A percentile compares a stretch with the other conserved stretches of the same genome.
These are phyloP conservation scores for Cyclotella atomus DNA, from an alignment of 108 stramenopile species.

Conservation along the genomic window DNA sequence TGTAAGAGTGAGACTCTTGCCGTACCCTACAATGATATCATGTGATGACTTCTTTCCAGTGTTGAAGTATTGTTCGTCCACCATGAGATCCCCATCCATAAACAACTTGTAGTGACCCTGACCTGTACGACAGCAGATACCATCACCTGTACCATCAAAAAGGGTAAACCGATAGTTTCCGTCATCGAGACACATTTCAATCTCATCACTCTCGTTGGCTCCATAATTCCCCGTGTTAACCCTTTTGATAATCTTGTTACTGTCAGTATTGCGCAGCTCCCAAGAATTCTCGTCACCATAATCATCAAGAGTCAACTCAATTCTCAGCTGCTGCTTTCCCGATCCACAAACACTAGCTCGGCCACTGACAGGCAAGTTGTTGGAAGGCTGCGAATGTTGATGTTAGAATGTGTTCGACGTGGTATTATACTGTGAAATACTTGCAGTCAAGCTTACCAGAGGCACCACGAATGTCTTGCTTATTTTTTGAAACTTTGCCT, in stretches of 20 bases:
- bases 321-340: slow-evolving; percentile 28
- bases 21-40: slow-evolving; percentile 38
- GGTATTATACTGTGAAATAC: too few species aligned
- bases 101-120: slow-evolving; percentile 40
- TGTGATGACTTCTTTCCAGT: slow-evolving; percentile 23
- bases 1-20: slow-evolving; percentile 23
- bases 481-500: slow-evolving; percentile 6
- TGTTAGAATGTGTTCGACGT: too few species aligned
- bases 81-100: slow-evolving; percentile 43
- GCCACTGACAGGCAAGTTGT: neutral
- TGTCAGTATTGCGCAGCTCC: slow-evolving; percentile 20
- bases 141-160: slow-evolving; percentile 41
- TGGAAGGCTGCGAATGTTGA: too few species aligned
- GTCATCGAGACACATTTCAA: slow-evolving; percentile 30
- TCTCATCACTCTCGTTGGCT: slow-evolving; percentile 9
- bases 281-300: slow-evolving; percentile 42
- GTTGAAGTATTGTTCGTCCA: slow-evolving; percentile 27
- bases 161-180: slow-evolving; percentile 42
- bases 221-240: slow-evolving; percentile 13
- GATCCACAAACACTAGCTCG: slow-evolving; percentile 5
- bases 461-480: slow-evolving; percentile 20
- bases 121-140: slow-evolving; percentile 41
- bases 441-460: too few species aligned
- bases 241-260: slow-evolving; percentile 18
- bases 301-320: slow-evolving; percentile 24